A percentile compares a stretch with the other conserved stretches of the same genome.
phyloP scores from a whole-genome alignment of 2,329 filamentous ascomycete species.

The Nothopassalora personata region DNA sequence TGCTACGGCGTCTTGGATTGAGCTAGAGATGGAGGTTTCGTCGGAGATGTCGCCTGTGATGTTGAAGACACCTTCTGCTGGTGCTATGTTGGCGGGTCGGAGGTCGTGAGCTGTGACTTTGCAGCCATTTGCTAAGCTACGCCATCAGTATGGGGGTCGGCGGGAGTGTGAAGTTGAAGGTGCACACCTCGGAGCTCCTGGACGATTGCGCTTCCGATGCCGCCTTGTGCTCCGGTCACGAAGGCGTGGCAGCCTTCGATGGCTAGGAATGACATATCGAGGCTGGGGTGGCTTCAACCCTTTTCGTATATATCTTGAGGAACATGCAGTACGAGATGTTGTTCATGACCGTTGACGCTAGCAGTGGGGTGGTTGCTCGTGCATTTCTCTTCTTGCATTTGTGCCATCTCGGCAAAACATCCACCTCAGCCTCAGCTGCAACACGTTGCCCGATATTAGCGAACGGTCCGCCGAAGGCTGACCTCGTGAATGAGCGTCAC shows the following conservation, averaged over 20 bases:
- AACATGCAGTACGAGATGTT: neutral
- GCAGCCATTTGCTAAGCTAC: constrained; percentile 45
- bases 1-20: constrained; percentile 38
- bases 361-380: neutral
- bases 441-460: no score
- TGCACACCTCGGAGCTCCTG: constrained; percentile 48
- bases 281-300: neutral
- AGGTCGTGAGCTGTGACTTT: constrained; percentile 51
- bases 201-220: constrained; percentile 48
- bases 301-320: neutral
- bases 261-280: constrained; percentile 42
- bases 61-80: constrained; percentile 36
- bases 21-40: constrained; percentile 40
- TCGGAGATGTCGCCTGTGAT: constrained; percentile 46
- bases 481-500: neutral
- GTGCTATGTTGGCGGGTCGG: constrained; percentile 32
- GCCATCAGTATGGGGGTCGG: constrained; percentile 3
- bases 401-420: neutral
- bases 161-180: neutral
- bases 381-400: neutral
- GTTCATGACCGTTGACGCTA: neutral
- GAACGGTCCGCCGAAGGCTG: neutral
- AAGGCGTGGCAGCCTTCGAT: constrained; percentile 50
- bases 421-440: neutral
- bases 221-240: constrained; percentile 49